Conservation (phyloP, 2,329 filamentous ascomycete species). For the Pseudofabraea citricarpa region DNA sequence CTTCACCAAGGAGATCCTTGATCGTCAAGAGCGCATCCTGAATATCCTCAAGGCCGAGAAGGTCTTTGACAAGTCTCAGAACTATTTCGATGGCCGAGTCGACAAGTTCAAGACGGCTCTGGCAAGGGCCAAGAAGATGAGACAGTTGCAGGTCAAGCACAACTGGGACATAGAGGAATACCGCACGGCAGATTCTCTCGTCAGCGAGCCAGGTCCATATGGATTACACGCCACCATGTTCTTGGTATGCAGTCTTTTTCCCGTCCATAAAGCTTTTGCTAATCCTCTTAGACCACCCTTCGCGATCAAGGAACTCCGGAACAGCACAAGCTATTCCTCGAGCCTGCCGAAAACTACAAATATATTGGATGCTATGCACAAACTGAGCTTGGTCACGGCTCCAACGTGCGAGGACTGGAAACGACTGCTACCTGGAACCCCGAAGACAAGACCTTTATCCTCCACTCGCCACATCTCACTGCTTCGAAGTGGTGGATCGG, state of each 20-base stretch:
- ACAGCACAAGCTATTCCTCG: conserved; percentile 69
- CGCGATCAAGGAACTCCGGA: conserved; percentile 67
- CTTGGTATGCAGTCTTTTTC: conserved; percentile 37
- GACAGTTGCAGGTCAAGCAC: conserved; percentile 60
- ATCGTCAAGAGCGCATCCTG: conserved; percentile 56
- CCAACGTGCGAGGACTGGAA: conserved; percentile 60
- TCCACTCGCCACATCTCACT: conserved; percentile 70
- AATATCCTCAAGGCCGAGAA: conserved; percentile 61
- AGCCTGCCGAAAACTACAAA: conserved; percentile 63
- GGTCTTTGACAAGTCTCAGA: conserved; percentile 73
- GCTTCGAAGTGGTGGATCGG: conserved; percentile 85
- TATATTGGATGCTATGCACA: conserved; percentile 78
- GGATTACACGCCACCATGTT: conserved; percentile 69
- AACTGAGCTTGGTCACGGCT: conserved; percentile 75
- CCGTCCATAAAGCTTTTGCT: not conserved
- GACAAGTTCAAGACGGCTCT: conserved; percentile 67
- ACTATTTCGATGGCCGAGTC: conserved; percentile 67
- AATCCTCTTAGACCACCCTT: conserved; percentile 51
- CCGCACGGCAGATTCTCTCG: conserved; percentile 58
- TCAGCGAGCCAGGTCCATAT: conserved; percentile 71
- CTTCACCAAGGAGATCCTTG: conserved; percentile 60
- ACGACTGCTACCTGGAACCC: conserved; percentile 58
- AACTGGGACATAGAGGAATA: conserved; percentile 64
- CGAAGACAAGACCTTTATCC: conserved; percentile 67
- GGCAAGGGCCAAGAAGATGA: conserved; percentile 64